phyloP scores from a whole-genome alignment of 768 basidiomycete species.

The Omphalotus guepiniiformis region DNA sequence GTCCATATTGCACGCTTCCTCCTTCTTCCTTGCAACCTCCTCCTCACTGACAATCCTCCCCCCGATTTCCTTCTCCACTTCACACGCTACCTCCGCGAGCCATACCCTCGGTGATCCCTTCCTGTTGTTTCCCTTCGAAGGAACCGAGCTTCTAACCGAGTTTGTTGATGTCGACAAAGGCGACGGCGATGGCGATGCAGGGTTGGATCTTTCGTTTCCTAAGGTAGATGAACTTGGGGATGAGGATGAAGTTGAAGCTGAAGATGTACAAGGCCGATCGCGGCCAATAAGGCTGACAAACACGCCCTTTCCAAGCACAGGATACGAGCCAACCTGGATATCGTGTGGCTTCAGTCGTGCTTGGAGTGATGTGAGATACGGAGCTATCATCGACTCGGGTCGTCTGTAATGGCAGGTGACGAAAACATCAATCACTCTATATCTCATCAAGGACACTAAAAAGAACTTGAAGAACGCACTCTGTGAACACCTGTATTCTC shows the following conservation, averaged over 20 bases:
- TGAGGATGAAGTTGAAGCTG: not conserved
- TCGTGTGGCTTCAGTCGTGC: conserved; percentile 67
- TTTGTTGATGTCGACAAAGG: conserved; percentile 24
- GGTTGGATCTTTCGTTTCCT: not conserved
- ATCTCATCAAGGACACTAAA: too few species aligned
- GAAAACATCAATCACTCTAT: too few species aligned
- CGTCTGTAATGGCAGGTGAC: conserved; percentile 36
- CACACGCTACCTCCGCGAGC: conserved; percentile 52
- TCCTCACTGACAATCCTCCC: conserved; percentile 63
- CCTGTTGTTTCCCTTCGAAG: conserved; percentile 58
- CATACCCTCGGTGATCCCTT: conserved; percentile 35
- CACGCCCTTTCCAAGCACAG: conserved; percentile 58
- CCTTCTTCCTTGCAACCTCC: conserved; percentile 53
- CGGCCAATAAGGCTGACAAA: conserved; percentile 70
- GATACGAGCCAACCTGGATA: conserved; percentile 81
- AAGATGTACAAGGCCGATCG: conserved; percentile 8
- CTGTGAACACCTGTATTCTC: conserved; percentile 81
- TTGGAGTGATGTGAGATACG: conserved; percentile 78
- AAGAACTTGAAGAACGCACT: conserved; percentile 36
- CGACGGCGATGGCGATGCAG: not conserved
- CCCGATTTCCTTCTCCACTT: conserved; percentile 55
- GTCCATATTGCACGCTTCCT: conserved; percentile 10
- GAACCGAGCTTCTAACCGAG: conserved; percentile 41
- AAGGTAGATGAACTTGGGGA: not conserved
- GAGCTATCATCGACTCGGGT: conserved; percentile 79